phyloP scores from a whole-genome alignment of 2,329 filamentous ascomycete species.

The Microsporum canis region DNA sequence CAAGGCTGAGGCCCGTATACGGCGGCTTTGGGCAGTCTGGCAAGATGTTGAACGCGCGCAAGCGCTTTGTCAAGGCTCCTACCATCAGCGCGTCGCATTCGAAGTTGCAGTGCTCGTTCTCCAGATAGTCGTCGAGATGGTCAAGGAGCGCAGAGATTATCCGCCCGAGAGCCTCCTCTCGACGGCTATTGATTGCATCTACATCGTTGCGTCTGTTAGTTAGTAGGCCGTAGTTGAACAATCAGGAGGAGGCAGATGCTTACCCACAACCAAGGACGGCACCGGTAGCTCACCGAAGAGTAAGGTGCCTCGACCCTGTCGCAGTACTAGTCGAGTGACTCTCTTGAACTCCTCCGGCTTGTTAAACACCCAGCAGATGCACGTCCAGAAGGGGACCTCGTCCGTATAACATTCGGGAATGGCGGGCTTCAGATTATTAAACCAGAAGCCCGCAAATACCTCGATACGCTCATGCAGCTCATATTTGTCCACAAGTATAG shows the following conservation, averaged over 20 bases:
- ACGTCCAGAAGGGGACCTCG: conserved; percentile 14
- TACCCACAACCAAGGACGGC: conserved; percentile 12
- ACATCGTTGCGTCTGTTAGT: not conserved
- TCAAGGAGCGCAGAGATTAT: conserved; percentile 12
- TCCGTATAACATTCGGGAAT: conserved; percentile 13
- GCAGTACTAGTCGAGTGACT: conserved; percentile 12
- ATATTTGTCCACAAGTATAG: conserved; percentile 16
- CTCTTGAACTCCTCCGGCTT: conserved; percentile 12
- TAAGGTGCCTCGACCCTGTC: conserved; percentile 11
- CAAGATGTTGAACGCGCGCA: conserved; percentile 11
- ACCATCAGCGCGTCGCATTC: conserved; percentile 16
- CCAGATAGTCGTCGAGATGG: conserved; percentile 13
- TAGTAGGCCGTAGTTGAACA: not conserved
- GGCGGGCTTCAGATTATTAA: conserved; percentile 10
- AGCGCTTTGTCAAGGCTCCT: conserved; percentile 13
- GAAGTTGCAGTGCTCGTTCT: conserved; percentile 16
- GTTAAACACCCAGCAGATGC: conserved; percentile 15
- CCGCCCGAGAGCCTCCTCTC: conserved; percentile 9
- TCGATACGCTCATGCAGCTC: conserved; percentile 13
- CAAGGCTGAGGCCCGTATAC: conserved; percentile 13
- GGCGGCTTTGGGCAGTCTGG: conserved; percentile 13
- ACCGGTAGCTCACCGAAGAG: conserved; percentile 12
- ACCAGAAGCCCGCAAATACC: conserved; percentile 15
- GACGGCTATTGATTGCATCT: conserved; percentile 13
- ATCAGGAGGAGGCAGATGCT: not conserved